phyloP scores from a whole-genome alignment of 768 basidiomycete genomes.

The Mycena floridula region DNA sequence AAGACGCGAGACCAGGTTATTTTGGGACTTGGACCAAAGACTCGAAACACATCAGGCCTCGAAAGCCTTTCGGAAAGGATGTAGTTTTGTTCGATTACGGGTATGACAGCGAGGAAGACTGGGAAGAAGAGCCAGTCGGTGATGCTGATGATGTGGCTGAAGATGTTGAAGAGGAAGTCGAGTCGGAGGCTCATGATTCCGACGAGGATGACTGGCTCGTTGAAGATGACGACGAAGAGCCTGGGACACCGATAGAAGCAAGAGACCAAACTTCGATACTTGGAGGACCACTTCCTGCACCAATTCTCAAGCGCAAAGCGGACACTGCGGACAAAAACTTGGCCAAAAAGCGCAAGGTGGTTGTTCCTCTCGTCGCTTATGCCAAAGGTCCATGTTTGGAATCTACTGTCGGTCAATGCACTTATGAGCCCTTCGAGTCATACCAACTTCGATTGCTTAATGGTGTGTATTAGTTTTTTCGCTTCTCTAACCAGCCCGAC shows the following conservation, averaged over 20 bases:
- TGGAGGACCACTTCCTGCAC: constrained; percentile 26
- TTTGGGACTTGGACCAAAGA: constrained; percentile 90
- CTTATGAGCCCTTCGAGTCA: constrained; percentile 62
- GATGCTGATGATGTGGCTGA: constrained; percentile 77
- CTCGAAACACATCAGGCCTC: constrained; percentile 73
- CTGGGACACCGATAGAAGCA: constrained; percentile 33
- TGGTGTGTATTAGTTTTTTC: constrained; percentile 40
- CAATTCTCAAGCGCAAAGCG: constrained; percentile 59
- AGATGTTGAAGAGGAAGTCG: constrained; percentile 56
- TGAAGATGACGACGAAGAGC: constrained; percentile 59
- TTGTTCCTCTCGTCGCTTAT: constrained; percentile 75
- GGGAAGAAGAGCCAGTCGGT: constrained; percentile 84
- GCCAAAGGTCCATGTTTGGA: constrained; percentile 85
- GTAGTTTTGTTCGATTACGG: constrained; percentile 75
- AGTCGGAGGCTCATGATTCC: constrained; percentile 58
- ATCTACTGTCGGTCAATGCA: constrained; percentile 53
- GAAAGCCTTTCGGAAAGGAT: constrained; percentile 80
- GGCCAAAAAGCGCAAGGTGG: constrained; percentile 69
- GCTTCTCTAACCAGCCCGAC: background rate
- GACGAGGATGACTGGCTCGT: constrained; percentile 79
- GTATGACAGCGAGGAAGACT: constrained; percentile 94
- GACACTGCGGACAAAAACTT: constrained; percentile 42
- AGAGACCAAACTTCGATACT: constrained; percentile 27
- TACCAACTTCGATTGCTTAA: constrained; percentile 83
- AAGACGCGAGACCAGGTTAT: constrained; percentile 87